Conservation (phyloP, 352 stramenopile genomes). For the Pythium brassicae region DNA sequence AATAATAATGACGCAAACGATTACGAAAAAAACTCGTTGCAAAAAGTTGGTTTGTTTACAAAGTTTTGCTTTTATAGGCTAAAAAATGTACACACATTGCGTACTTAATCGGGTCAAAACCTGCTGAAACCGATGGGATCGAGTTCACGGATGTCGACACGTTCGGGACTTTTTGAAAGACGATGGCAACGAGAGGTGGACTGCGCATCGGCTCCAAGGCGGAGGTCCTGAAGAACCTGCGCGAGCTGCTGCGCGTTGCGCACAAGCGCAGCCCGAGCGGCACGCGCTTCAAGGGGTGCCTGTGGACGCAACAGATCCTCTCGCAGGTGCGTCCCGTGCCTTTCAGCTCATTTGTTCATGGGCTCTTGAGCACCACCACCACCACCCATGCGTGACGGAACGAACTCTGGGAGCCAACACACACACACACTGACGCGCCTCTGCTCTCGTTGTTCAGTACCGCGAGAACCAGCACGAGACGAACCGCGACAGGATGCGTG, state of each 20-base stretch:
- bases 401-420: no score
- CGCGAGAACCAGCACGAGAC: conserved; percentile 68
- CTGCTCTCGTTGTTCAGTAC: conserved; percentile 31
- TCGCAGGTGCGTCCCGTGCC: conserved; percentile 35
- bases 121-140: no score
- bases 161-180: no score
- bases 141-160: no score
- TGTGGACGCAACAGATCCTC: conserved; percentile 73
- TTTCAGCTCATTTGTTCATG: not conserved
- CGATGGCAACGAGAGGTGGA: conserved; percentile 49
- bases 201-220: conserved; percentile 79
- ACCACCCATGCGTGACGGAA: no score
- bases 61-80: no score
- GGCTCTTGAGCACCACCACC: no score
- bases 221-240: conserved; percentile 76
- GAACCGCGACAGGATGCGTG: conserved; percentile 64
- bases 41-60: no score
- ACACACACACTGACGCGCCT: not conserved
- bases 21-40: no score
- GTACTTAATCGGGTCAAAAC: not conserved
- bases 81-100: no score
- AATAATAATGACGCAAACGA: no score
- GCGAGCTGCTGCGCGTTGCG: conserved; percentile 61
- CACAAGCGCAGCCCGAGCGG: conserved; percentile 48
- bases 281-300: conserved; percentile 41